Evolutionary conservation across 2,329 filamentous ascomycete species (phyloP).

Genomic region (Phyllosticta citrichinensis): DNA sequence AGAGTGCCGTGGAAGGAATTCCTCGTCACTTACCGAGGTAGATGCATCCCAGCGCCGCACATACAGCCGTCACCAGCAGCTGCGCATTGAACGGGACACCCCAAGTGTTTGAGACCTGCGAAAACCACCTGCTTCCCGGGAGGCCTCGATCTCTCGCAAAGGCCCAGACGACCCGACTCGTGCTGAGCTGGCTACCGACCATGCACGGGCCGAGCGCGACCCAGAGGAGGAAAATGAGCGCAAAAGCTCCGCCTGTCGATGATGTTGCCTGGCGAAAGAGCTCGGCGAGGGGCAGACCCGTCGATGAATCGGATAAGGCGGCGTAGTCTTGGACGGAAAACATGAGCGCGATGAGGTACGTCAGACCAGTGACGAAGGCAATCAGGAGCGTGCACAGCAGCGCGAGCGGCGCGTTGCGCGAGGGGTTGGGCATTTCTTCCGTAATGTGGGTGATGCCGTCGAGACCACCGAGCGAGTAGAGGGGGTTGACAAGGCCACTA

Average conservation of each 20-base stretch:
- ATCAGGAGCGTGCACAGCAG: conserved; percentile 38
- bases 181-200: conserved; percentile 27
- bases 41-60: conserved; percentile 12
- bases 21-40: conserved; percentile 3
- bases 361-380: conserved; percentile 40
- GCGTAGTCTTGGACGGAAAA: conserved; percentile 42
- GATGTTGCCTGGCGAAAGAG: conserved; percentile 37
- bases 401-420: conserved; percentile 29
- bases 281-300: conserved; percentile 36
- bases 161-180: conserved; percentile 31
- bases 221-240: conserved; percentile 33
- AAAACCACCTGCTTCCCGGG: background rate
- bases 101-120: background rate
- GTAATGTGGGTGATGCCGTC: conserved; percentile 11
- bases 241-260: conserved; percentile 33
- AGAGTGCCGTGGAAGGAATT: background rate
- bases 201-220: conserved; percentile 35
- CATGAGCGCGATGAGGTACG: conserved; percentile 43
- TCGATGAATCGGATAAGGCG: conserved; percentile 30
- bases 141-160: conserved; percentile 32
- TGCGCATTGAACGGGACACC: conserved; percentile 12
- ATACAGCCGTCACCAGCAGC: conserved; percentile 9
- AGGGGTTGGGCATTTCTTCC: conserved; percentile 17
- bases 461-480: conserved; percentile 9
- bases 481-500: conserved; percentile 9